A percentile compares a stretch with the other conserved stretches of the same genome.
Evolutionary conservation across 352 stramenopile species (phyloP).

Genomic region (Phytophthora vignae): DNA sequence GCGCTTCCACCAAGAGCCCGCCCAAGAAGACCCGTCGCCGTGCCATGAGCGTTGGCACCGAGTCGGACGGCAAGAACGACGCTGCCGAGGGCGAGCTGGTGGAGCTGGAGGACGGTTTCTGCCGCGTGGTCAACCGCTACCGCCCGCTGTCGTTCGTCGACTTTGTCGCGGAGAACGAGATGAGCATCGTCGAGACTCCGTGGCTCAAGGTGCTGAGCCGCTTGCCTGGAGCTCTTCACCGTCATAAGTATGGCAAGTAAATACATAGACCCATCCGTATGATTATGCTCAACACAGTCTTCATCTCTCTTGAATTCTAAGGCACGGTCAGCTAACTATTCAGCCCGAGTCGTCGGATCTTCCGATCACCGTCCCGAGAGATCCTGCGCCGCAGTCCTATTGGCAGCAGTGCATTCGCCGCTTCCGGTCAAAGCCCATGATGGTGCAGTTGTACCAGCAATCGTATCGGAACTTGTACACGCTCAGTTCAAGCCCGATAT

Average conservation of each 20-base stretch:
- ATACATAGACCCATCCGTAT: slow-evolving; percentile 41
- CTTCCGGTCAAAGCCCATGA: slow-evolving; percentile 80
- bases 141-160: slow-evolving; percentile 87
- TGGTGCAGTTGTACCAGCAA: slow-evolving; percentile 83
- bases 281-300: slow-evolving; percentile 32
- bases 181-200: slow-evolving; percentile 85
- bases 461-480: slow-evolving; percentile 86
- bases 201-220: slow-evolving; percentile 89
- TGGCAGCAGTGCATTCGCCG: slow-evolving; percentile 78
- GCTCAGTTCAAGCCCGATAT: slow-evolving; percentile 70
- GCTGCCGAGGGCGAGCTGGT: slow-evolving; percentile 68
- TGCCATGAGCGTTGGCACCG: slow-evolving; percentile 65
- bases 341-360: slow-evolving; percentile 26
- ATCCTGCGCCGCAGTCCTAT: slow-evolving; percentile 80
- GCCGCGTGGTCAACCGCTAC: slow-evolving; percentile 84
- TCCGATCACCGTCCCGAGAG: slow-evolving; percentile 53
- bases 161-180: slow-evolving; percentile 77
- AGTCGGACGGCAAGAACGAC: slow-evolving; percentile 63
- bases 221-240: slow-evolving; percentile 79
- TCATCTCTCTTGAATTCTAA: too few relatives aligned
- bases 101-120: slow-evolving; percentile 73
- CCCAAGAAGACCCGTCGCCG: slow-evolving; percentile 57
- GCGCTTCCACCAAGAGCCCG: slow-evolving; percentile 35
- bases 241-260: slow-evolving; percentile 91
- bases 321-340: too few relatives aligned